Conservation (phyloP, 352 stramenopile genomes). For the Phytophthora pini region DNA sequence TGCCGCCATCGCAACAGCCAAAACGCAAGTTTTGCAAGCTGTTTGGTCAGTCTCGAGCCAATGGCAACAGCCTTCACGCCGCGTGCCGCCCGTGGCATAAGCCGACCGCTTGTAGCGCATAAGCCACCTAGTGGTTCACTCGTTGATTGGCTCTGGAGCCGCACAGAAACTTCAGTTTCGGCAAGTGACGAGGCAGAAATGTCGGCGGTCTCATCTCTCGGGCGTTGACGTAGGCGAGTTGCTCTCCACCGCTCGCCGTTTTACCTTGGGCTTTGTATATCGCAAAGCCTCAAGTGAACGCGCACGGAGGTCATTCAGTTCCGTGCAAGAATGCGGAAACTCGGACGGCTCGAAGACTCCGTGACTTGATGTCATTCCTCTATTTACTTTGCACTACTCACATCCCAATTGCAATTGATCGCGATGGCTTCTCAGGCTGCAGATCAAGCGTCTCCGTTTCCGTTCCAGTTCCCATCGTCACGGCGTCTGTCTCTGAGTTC, state of each 20-base stretch:
- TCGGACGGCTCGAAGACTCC: no score
- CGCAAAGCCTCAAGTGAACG: conserved; percentile 11
- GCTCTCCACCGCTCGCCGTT: conserved; percentile 2
- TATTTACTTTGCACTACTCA: conserved; percentile 17
- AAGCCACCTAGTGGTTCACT: conserved; percentile 17
- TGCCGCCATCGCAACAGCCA: conserved; percentile 13
- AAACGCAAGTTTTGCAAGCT: conserved; percentile 16
- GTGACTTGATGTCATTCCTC: conserved; percentile 13
- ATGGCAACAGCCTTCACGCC: neutral
- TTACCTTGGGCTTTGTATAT: conserved; percentile 23
- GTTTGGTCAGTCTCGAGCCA: conserved; percentile 1
- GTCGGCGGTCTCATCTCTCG: conserved; percentile 21
- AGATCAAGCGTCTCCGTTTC: conserved; percentile 20
- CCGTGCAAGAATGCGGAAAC: no score
- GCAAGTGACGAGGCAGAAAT: conserved; percentile 36
- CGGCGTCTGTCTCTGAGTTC: conserved; percentile 28
- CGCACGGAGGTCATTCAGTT: neutral
- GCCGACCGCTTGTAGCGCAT: conserved; percentile 13
- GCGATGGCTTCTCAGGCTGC: conserved; percentile 26
- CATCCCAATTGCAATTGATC: neutral
- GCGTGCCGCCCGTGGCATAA: conserved; percentile 35
- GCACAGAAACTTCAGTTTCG: conserved; percentile 22
- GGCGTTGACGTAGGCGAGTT: conserved; percentile 10
- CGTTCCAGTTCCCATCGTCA: conserved; percentile 9
- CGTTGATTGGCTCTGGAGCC: conserved; percentile 21